Percentiles rank a stretch among this genome's conserved stretches.
Evolutionary conservation across 352 stramenopile species (phyloP).

Genomic region (Phytophthora pinifolia): DNA sequence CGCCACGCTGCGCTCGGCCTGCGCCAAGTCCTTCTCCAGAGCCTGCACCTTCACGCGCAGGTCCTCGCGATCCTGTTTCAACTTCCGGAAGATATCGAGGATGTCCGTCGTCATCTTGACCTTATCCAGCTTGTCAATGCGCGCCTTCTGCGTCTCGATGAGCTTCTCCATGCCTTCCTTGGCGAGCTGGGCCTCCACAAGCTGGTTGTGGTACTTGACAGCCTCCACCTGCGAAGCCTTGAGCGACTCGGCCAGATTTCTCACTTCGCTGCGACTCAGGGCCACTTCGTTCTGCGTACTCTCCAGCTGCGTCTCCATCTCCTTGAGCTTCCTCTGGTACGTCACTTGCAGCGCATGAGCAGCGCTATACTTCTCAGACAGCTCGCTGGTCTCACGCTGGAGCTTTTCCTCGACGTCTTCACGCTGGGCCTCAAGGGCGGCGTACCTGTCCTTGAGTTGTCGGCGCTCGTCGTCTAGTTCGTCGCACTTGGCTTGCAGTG

Average conservation of each 20-base stretch:
- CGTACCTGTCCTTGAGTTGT: constrained; percentile 28
- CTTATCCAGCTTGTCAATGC: constrained; percentile 79
- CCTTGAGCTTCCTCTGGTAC: constrained; percentile 28
- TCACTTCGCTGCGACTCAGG: constrained; percentile 44
- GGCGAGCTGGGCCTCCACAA: constrained; percentile 36
- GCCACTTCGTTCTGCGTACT: constrained; percentile 55
- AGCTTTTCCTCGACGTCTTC: constrained; percentile 35
- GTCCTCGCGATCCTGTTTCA: constrained; percentile 59
- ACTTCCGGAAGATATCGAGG: constrained; percentile 64
- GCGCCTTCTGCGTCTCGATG: constrained; percentile 52
- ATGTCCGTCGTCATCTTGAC: constrained; percentile 84
- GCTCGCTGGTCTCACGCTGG: constrained; percentile 25
- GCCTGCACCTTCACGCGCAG: constrained; percentile 48
- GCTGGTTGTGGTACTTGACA: constrained; percentile 50
- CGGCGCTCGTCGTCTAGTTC: constrained; percentile 34
- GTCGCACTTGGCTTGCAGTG: constrained; percentile 34
- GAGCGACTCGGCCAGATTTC: constrained; percentile 52
- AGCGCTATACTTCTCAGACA: constrained; percentile 29
- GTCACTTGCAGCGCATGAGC: constrained; percentile 26
- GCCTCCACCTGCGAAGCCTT: constrained; percentile 60
- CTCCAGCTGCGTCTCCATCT: constrained; percentile 47
- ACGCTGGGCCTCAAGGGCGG: constrained; percentile 30
- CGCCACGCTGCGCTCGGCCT: constrained; percentile 22
- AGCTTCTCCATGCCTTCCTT: constrained; percentile 51
- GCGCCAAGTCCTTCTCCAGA: constrained; percentile 34